Evolutionary conservation across 1,284 basidiomycete genomes (phyloP), one percentile per base, ranked within the genome.

Genomic region (Agroathelia rolfsii): DNA sequence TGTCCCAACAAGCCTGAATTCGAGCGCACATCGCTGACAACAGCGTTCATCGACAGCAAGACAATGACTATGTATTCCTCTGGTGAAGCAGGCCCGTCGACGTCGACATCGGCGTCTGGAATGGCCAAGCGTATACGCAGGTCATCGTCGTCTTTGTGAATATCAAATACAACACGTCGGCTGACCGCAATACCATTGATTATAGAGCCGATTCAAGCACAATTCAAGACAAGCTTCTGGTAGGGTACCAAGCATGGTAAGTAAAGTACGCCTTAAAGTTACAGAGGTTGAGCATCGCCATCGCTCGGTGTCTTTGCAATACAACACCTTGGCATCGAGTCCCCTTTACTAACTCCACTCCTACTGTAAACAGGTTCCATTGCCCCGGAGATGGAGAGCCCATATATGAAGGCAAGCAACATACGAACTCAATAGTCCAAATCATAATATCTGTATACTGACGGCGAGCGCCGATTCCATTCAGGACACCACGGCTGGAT

Each of bases 211-310:
- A 71, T 43, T 59, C 71, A n/a, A 57, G 51, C 2, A 70, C 70
- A 3, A 69, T 74, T 22, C 77, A 83, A 38, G 71, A 83, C 56
- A 87, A 86, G 48, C 74, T 85, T 47, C 55, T 87, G 14, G 79
- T 85, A 0, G 83, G 83, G 16, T 86, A 87, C 48, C 83, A 86
- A 52, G 83, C 81, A 50, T 86, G 83, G 83, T 82, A 48, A 38
- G 76, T 50, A 6, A n/a, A n/a, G n/a, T n/a, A n/a, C n/a, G n/a
- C n/a, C n/a, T n/a, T n/a, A n/a, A n/a, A n/a, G n/a, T n/a, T 32
- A 6, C 29, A 30, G 29, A 14, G 7, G 24, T 32, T 9, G 14
- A 12, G 30, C 12, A 26, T 22, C 6, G 8, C 22, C 22, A 24
- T n/a, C n/a, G 8, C 22, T 24, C 22, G n/a, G n/a, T 24, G 8